Evolutionary conservation across 495 filamentous ascomycete species (phyloP).

Genomic region (Aspergillus mulundensis): DNA sequence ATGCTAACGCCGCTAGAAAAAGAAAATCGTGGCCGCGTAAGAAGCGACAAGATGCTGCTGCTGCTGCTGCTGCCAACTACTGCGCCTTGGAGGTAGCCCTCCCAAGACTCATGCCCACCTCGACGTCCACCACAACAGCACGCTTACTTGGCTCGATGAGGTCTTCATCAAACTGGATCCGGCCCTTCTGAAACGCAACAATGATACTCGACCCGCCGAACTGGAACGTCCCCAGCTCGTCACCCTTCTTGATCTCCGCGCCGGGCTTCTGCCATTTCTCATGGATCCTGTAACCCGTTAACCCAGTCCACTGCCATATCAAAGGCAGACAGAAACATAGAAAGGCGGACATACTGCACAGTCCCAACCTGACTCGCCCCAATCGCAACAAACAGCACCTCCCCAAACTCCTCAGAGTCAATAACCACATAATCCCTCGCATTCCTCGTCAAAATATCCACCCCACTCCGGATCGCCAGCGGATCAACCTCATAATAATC

Average conservation of each 20-base stretch:
- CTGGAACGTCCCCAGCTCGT: conserved; percentile 39
- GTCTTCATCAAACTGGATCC: conserved; percentile 38
- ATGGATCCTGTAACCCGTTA: conserved; percentile 17
- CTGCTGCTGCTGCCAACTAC: neutral
- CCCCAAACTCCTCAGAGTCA: conserved; percentile 25
- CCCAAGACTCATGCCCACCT: conserved; percentile 31
- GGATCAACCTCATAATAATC: conserved; percentile 42
- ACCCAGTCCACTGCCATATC: too few species aligned
- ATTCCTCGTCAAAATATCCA: conserved; percentile 26
- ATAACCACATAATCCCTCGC: conserved; percentile 25
- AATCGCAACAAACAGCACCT: conserved; percentile 31
- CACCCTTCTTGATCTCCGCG: conserved; percentile 45
- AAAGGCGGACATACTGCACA: conserved; percentile 28
- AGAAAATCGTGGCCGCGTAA: too few species aligned
- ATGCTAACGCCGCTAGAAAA: too few species aligned
- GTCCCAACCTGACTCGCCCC: conserved; percentile 27
- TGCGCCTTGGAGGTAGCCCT: neutral
- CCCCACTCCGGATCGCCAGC: conserved; percentile 15
- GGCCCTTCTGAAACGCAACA: conserved; percentile 34
- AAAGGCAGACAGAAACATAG: too few species aligned
- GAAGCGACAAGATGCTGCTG: neutral
- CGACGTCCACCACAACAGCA: conserved; percentile 24
- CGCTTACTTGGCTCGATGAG: conserved; percentile 22
- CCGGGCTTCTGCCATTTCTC: conserved; percentile 24
- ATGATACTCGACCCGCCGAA: conserved; percentile 42